Conservation (phyloP, 225 moss, liverwort and hornwort species). For the Asterella californica region DNA sequence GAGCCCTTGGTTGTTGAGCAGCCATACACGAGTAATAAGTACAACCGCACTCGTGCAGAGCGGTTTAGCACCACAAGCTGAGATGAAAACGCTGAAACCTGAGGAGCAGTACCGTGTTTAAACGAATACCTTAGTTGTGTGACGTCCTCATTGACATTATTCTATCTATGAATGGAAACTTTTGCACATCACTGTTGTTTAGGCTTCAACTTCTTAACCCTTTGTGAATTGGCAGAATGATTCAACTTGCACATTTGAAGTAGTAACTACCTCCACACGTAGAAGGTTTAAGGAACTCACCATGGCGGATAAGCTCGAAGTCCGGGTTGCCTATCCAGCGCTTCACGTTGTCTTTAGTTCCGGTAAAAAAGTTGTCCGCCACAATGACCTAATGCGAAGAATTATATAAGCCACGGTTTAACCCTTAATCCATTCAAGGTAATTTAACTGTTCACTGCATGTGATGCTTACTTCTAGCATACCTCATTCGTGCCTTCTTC, state of each 20-base stretch:
- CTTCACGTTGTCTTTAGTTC: constrained; percentile 82
- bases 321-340: constrained; percentile 85
- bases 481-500: constrained; percentile 88
- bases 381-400: constrained; percentile 66
- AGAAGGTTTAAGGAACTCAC: constrained; percentile 15
- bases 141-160: neutral
- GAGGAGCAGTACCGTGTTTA: neutral
- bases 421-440: neutral
- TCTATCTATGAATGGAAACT: neutral
- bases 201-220: neutral
- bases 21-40: neutral
- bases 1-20: neutral
- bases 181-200: too few species aligned
- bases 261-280: neutral
- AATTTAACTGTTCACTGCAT: neutral
- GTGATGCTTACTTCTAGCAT: neutral
- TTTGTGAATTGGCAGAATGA: neutral
- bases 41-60: neutral
- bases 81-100: neutral
- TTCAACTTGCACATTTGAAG: neutral
- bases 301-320: constrained; percentile 95
- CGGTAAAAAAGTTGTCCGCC: constrained; percentile 95
- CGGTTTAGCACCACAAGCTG: neutral
- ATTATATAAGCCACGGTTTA: neutral
- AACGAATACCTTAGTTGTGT: neutral